Base-by-base conservation (phyloP, 2,329 filamentous ascomycete genomes). In the Nothopassalora personata region DNA sequence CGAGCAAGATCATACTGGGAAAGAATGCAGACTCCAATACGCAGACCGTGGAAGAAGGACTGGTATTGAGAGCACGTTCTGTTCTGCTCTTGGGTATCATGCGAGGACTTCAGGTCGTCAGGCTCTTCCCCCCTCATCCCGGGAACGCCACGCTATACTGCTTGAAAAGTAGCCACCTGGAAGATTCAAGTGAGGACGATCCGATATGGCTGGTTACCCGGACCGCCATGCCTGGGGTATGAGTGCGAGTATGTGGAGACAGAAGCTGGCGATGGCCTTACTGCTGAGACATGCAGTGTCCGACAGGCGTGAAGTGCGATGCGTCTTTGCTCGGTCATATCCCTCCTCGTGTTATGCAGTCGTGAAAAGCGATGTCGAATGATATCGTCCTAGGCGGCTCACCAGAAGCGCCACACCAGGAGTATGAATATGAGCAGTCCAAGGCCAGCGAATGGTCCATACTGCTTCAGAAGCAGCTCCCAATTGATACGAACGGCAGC, bases 401-500 rank as follows among this genome's bases (percentile, higher is more conserved):
- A 43, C 39, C 39, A 43, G 39, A 97, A 97, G 64, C 91, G 86
- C 88, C 91, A 93, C 83, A 89, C 95, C 62, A 97, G 77, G 75
- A 97, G 91, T 63, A 97, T 74, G 56, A 97, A 73, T 61, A 97
- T 86, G 63, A 97, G 85, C 59, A 96, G 80, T 1, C 83, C 91
- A 59, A 97, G 79, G 2, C 83, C 90, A 30, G 83, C 93, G 75
- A 97, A 86, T 3, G 94, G 94, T 1, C 91, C 94, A 72, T 97
- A 99, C 78, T 97, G 93, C 81, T 97, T 97, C 62, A 97, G 66
- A 73, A 99, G 79, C 73, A 97, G 78, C 75, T 99, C 93, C 95
- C 94, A 99, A 75, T 99, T 99, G 75, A 99, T 99, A 72, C 89
- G 84, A 58, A 96, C 91, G 1, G 94, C 94, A 3, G 94, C 94